These are phyloP conservation scores for Oryza longistaminata DNA, from an alignment of 176 grass and related monocot genomes.

Conservation along the genomic window DNA sequence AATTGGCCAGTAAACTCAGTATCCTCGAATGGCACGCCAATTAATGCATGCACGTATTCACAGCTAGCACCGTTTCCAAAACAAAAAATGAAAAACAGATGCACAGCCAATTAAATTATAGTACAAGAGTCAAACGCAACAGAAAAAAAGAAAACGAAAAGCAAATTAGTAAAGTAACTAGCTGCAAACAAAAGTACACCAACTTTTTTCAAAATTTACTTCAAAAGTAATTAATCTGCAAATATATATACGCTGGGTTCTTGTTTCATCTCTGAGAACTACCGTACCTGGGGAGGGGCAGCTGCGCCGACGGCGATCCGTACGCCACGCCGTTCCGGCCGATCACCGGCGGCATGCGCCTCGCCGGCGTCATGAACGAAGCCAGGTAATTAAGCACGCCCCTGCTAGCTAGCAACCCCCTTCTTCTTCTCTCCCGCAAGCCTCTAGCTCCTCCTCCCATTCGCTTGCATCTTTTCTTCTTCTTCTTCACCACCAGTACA, in stretches of 20 bases:
- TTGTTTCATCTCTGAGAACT: not conserved
- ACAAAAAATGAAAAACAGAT: not conserved
- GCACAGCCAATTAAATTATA: not conserved
- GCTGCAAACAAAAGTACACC: not conserved
- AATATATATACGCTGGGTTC: not conserved
- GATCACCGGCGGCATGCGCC: conserved; percentile 77
- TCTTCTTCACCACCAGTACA: too few species aligned
- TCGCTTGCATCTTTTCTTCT: not conserved
- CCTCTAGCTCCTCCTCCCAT: not conserved
- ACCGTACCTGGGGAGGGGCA: conserved; percentile 68
- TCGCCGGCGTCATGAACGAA: conserved; percentile 66
- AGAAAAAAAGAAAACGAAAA: not conserved
- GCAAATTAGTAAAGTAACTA: not conserved
- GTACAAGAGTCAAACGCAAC: not conserved
- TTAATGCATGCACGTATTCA: conserved; percentile 31
- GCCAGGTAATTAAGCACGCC: not conserved
- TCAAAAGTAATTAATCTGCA: not conserved
- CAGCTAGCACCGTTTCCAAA: conserved; percentile 7
- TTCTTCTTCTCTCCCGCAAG: not conserved
- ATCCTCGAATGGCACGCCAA: conserved; percentile 15
- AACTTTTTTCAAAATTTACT: not conserved
- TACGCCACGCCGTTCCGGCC: conserved; percentile 50
- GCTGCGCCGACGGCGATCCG: conserved; percentile 61
- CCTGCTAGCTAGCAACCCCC: too few species aligned
- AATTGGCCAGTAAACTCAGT: not conserved